A percentile compares a stretch with the other conserved stretches of the same genome.
Evolutionary conservation across 208 protist species (phyloP).

Genomic region (Trypanosoma theileri): DNA sequence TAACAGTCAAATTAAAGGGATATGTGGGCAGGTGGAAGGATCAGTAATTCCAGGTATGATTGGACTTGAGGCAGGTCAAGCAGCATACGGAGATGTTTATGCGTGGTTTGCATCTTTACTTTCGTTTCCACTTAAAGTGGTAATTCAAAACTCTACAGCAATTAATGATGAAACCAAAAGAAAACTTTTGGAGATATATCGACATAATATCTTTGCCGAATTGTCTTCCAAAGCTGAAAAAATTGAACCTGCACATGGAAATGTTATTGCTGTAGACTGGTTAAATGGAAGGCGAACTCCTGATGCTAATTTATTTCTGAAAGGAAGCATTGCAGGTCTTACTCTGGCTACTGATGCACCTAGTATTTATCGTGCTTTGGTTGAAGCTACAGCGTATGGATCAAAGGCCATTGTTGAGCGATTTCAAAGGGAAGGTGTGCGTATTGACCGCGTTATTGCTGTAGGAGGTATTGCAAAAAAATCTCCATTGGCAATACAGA

Average conservation of each 20-base stretch:
- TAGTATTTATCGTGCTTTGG: constrained; percentile 38
- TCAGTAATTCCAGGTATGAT: constrained; percentile 54
- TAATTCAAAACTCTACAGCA: constrained; percentile 32
- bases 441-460: constrained; percentile 59
- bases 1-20: constrained; percentile 36
- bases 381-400: constrained; percentile 55
- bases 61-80: constrained; percentile 58
- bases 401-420: constrained; percentile 56
- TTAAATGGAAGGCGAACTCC: constrained; percentile 66
- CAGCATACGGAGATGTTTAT: constrained; percentile 63
- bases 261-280: constrained; percentile 51
- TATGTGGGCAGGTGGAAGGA: constrained; percentile 62
- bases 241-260: constrained; percentile 24
- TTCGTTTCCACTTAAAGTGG: constrained; percentile 31
- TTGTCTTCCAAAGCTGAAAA: constrained; percentile 32
- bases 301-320: constrained; percentile 53
- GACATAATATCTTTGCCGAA: constrained; percentile 30
- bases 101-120: constrained; percentile 58
- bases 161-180: constrained; percentile 36
- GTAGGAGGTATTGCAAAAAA: constrained; percentile 60
- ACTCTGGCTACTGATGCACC: constrained; percentile 50
- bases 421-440: constrained; percentile 47
- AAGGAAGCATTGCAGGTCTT: constrained; percentile 37
- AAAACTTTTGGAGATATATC: constrained; percentile 30
- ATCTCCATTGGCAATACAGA: constrained; percentile 47